Evolutionary conservation across 1,284 basidiomycete genomes (phyloP), one percentile per base, ranked within the genome.

Genomic region (Leccinum pachyderme): DNA sequence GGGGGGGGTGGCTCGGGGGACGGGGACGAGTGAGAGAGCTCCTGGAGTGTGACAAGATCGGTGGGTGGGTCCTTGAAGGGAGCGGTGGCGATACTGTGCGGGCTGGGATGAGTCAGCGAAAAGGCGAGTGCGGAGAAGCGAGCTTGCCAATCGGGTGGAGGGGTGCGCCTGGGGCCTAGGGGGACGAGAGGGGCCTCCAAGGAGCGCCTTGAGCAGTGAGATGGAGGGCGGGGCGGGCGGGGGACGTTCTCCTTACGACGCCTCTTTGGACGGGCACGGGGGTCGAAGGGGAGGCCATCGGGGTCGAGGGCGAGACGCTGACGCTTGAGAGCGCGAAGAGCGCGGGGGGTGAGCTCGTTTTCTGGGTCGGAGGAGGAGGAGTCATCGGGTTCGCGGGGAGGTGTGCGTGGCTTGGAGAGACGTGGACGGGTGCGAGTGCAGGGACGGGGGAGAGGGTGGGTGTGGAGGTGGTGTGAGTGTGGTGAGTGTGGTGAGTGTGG

Each of bases 271-370:
- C 61, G 59, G 1, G 45, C 7, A 9, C 55, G 65, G 11, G 53
- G 9, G 3, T 58, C 2, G n/a, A 70, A 33, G 18, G 67, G 58
- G 47, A 69, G 54, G 22, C 58, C 63, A 33, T 67, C 66, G 29
- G 51, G 53, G 69, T 71, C 70, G 59, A 66, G 59, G 1, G 70
- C 27, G 59, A 66, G 68, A 0, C 70, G 68, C 18, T 61, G 68
- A 4, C 70, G 67, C 22, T 69, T 72, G 59, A 72, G 68, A 0
- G 67, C 70, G 35, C 67, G 70, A 37, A 72, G 70, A 2, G 70
- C 70, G 51, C 67, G 67, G 41, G 70, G 67, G 0, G 68, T 69
- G 53, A 69, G 67, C 32, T 68, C 69, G 66, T 71, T 68, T 44
- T 67, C 66, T 11, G 47, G 52, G 51, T 70, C 66, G 7, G 54